Evolutionary conservation across 139 green algal genomes (phyloP), one percentile per base, ranked within the genome.

Genomic region (Spirogloea muscicola): DNA sequence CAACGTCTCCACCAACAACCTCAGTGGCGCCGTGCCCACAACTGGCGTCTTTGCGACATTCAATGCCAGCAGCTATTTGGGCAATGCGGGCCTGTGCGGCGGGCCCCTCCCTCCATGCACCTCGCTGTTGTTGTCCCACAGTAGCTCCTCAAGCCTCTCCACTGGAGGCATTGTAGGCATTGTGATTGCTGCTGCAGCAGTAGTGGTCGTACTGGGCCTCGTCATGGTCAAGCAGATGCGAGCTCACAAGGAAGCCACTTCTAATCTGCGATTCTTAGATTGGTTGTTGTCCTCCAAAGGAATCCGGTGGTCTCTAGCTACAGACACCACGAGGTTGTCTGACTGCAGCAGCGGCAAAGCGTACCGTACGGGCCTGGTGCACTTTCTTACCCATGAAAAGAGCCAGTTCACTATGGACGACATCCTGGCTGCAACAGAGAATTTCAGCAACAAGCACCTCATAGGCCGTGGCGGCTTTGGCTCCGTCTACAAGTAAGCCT

Each of bases 401-500:
- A 65, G 39, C 43, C 27, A 71, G n/a, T 44, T 74, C 18, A 48
- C 41, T 25, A 58, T 58, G 41, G 25, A 52, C 13, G 67, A 76
- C 58, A 46, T 76, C 16, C 34, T 76, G 21, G 41, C 49, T 1
- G 67, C 67, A 29, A 76, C 67, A 49, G 49, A 39, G 5, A 68
- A 69, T 42, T 76, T 76, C 29, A 40, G 44, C 34, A 29, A 58
- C 29, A 68, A 65, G 21, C 33, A n/a, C 10, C 38, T 76, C 27
- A 41, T 76, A 29, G 67, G 67, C 13, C 27, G 25, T 31, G 67
- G 67, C 2, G 67, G 67, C 16, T 76, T 76, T 43, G 67, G 67
- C 4, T 61, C 42, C 13, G 67, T 76, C 31, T 76, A 76, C 29
- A 76, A 65, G 67, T 74, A 39, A 62, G 65, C 16, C 49, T 59